Base-by-base conservation (phyloP, 768 basidiomycete species). In the Mycena venus region DNA sequence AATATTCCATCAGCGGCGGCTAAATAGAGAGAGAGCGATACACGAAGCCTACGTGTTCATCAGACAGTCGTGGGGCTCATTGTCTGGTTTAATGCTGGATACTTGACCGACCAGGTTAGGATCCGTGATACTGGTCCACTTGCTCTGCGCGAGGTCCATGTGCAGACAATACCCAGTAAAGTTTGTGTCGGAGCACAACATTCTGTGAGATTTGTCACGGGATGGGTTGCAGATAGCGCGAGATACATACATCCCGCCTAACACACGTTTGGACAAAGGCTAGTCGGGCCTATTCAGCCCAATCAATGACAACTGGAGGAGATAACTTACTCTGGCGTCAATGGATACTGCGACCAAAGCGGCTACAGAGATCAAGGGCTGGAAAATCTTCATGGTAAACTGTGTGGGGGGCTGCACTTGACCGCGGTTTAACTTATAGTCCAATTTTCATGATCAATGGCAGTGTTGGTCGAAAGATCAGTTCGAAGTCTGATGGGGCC, bases 161-260 rank as follows among this genome's bases (percentile, higher is more conserved):
- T 67, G 65, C 65, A 55, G 36, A 56, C 65, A 67, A 67, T 19
- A 23, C 36, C 65, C 65, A 56, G 65, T 67, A 56, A 55, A 67
- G 38, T 67, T 67, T 67, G 56, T 67, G 65, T 42, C 65, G 31
- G 65, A 55, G 53, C 65, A 67, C 65, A 67, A 67, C 23, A 38
- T 67, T 67, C 65, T 55, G 65, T 67, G 51, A 31, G 38, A 38
- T 67, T 56, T 56, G 65, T 56, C 53, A 67, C 38, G 19, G 53
- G 51, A 56, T n/a, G 53, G 36, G 65, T 55, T 67, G 34, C 65
- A 56, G 65, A 67, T 55, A 55, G 49, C 25, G 51, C 65, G 65
- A 55, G 65, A 67, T 67, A 67, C 65, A 56, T 67, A 67, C 65
- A 67, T 67, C 51, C 65, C 65, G 65, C 65, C 65, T 56, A 67